These are phyloP conservation scores for Hymenoscyphus salicellus DNA, from an alignment of 2,329 filamentous ascomycete species.

Conservation along the genomic window DNA sequence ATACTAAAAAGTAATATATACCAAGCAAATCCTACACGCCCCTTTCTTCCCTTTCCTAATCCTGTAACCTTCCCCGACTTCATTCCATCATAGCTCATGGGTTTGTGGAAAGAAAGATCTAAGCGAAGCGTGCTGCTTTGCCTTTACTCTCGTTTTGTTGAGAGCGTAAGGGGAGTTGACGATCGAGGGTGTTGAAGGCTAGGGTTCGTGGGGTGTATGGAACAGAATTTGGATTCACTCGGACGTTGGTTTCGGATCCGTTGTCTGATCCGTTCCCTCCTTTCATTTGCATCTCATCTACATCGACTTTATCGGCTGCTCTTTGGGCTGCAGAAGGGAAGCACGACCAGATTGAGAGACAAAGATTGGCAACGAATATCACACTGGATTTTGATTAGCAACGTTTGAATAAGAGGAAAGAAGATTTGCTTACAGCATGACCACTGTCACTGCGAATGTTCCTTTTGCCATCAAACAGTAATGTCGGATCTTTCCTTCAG, in stretches of 20 bases:
- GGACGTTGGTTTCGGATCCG: slow-evolving; percentile 57
- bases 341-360: slow-evolving; percentile 55
- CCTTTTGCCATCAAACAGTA: slow-evolving; percentile 68
- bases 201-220: slow-evolving; percentile 65
- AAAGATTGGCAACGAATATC: slow-evolving; percentile 59
- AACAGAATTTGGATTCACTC: slow-evolving; percentile 40
- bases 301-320: slow-evolving; percentile 51
- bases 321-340: slow-evolving; percentile 41
- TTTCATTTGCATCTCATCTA: slow-evolving; percentile 44
- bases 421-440: slow-evolving; percentile 60
- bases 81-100: neutral
- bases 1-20: slow-evolving; percentile 7
- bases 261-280: slow-evolving; percentile 25
- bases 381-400: slow-evolving; percentile 40
- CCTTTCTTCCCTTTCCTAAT: neutral
- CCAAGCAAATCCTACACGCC: slow-evolving; percentile 5
- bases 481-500: slow-evolving; percentile 49
- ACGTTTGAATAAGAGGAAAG: neutral
- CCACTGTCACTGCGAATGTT: slow-evolving; percentile 60
- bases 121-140: slow-evolving; percentile 13
- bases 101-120: neutral
- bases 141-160: slow-evolving; percentile 11
- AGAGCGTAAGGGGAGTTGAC: slow-evolving; percentile 52
- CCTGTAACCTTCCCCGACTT: neutral
- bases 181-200: slow-evolving; percentile 63